Evolutionary conservation across 352 stramenopile species (phyloP).

Genomic region (Globisporangium cylindrosporum): DNA sequence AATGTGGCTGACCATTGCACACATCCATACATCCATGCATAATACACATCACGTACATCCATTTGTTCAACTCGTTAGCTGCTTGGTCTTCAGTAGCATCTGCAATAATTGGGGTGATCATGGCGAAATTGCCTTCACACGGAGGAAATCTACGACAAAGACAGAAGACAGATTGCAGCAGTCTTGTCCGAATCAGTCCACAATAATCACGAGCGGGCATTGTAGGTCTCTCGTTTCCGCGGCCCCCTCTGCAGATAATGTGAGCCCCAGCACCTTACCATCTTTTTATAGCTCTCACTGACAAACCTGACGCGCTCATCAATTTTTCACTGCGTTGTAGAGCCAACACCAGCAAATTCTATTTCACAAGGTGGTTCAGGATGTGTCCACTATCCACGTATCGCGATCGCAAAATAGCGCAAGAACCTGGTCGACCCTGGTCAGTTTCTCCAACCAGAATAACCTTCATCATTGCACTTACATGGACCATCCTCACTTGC

Average conservation of each 20-base stretch:
- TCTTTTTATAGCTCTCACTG: background rate
- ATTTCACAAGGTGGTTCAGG: background rate
- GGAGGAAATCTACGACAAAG: background rate
- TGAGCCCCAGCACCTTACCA: background rate
- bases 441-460: background rate
- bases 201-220: background rate
- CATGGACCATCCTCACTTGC: background rate
- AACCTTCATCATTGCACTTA: background rate
- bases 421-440: background rate
- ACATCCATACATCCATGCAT: too few relatives aligned
- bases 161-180: background rate
- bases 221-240: background rate
- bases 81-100: background rate
- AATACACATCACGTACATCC: slow-evolving; percentile 8
- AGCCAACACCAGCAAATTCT: background rate
- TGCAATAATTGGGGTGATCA: background rate
- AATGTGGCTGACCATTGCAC: too few relatives aligned
- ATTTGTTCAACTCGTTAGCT: background rate
- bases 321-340: background rate
- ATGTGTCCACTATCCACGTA: background rate
- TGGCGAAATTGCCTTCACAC: too few relatives aligned
- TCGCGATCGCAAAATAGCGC: background rate
- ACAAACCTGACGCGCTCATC: background rate
- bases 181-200: background rate
- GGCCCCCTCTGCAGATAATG: background rate